Percentiles rank a stretch among this genome's conserved stretches.
Evolutionary conservation across 2,329 filamentous ascomycete species (phyloP).

Genomic region (Colletotrichum incanum): DNA sequence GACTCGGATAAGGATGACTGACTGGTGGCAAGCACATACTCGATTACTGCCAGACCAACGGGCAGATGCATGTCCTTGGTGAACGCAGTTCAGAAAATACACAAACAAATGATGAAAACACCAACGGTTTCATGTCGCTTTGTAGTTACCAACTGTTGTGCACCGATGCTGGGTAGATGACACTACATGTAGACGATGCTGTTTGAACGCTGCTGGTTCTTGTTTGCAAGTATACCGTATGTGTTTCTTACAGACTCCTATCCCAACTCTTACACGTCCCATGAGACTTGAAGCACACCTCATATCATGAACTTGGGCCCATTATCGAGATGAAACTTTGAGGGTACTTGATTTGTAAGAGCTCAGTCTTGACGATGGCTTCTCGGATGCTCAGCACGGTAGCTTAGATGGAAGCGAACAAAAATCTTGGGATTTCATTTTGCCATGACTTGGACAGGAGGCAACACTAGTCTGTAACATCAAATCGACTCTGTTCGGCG

Average conservation of each 20-base stretch:
- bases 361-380: not conserved
- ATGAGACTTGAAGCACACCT: too few relatives aligned
- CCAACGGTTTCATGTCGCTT: not conserved
- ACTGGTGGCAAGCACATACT: conserved; percentile 15
- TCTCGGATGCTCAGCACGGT: not conserved
- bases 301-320: not conserved
- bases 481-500: not conserved
- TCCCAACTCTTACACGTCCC: not conserved
- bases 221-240: not conserved
- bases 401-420: not conserved
- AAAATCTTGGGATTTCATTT: not conserved
- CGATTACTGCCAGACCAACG: conserved; percentile 11
- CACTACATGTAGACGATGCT: not conserved
- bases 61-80: conserved; percentile 22
- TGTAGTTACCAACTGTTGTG: not conserved
- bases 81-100: conserved; percentile 43
- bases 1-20: conserved; percentile 14
- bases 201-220: not conserved
- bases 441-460: not conserved
- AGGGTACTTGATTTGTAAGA: not conserved
- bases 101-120: conserved; percentile 43
- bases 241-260: too few relatives aligned
- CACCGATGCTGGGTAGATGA: not conserved
- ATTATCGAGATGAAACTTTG: not conserved
- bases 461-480: not conserved